Base-by-base conservation (phyloP, 306 rosid species). In the Datisca glomerata region DNA sequence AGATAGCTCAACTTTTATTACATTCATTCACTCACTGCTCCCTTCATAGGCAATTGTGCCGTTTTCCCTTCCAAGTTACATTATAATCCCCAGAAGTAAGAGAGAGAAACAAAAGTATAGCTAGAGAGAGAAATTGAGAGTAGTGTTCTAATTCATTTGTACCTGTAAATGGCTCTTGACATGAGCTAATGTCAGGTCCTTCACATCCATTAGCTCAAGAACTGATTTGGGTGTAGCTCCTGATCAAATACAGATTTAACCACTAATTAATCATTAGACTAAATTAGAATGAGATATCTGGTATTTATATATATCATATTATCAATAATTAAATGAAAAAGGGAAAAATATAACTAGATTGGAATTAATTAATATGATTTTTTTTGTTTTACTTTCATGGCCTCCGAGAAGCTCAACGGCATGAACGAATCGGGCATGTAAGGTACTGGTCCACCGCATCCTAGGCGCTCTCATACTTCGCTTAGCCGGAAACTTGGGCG, bases 121-220 rank as follows among this genome's bases (percentile, higher is more conserved):
- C 18, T 12, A 38, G 20, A 22, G 33, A 21, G 32, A 38, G 25
- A 23, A 20, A 40, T 1, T 18, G 12, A 19, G 24, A 12, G 19
- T 13, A 7, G 8, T 8, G 27, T 29, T 20, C 7, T 2, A 19
- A 12, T 14, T 39, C 9, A 24, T 43, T 1, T 33, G 16, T 68
- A 86, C 96, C 96, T 86, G 96, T 45, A 86, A 78, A 70, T 86
- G 96, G 73, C 96, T 86, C 66, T 86, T 86, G 41, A 86, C 96
- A 78, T 86, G 96, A 59, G 96, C 96, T 53, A 86, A 45, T 37
- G 96, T 86, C 47, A 86, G 94, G 78, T 86, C 96, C 71, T 86
- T 86, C 42, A 81, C 96, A 75, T 86, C 94, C 96, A 86, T 86
- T 22, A 86, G 91, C 78, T 86, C 96, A 39, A 86, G 93, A 45